Percentiles rank a stretch among this genome's conserved stretches.
Evolutionary conservation across 139 green algal species (phyloP).

Genomic region (Zygnema circumcarinatum): DNA sequence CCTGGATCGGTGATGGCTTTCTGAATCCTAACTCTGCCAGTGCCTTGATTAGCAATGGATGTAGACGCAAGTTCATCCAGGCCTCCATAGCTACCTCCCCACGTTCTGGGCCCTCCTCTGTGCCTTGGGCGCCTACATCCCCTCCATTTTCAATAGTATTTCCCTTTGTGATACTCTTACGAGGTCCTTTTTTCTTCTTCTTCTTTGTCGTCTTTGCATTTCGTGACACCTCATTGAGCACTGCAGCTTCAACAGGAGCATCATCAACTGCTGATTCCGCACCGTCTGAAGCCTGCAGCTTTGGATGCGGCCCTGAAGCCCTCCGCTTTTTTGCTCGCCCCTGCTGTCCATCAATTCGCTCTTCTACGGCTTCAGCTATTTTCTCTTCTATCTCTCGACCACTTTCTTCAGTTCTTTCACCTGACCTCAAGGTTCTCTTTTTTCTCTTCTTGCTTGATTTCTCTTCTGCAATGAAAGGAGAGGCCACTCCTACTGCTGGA

Average conservation of each 20-base stretch:
- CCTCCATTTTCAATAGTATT: neutral
- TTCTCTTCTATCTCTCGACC: neutral
- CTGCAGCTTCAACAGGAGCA: neutral
- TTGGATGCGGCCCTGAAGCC: neutral
- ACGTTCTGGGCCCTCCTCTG: neutral
- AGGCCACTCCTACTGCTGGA: neutral
- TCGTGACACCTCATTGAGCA: neutral
- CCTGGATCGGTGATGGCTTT: constrained; percentile 51
- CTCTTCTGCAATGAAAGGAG: neutral
- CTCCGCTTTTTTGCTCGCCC: neutral
- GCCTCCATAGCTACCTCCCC: constrained; percentile 14
- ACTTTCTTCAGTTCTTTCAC: neutral
- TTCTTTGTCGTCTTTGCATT: neutral
- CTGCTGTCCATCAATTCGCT: neutral
- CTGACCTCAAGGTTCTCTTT: neutral
- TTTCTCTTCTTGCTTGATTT: neutral
- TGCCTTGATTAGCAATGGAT: constrained; percentile 37
- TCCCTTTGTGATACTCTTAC: constrained; percentile 17
- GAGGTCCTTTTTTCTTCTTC: constrained; percentile 5
- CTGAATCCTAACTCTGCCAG: constrained; percentile 48
- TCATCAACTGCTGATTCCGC: neutral
- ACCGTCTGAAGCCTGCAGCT: neutral
- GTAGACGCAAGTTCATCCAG: constrained; percentile 47
- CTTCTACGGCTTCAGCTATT: neutral
- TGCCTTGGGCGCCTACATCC: neutral